Conservation (phyloP, 192 early-diverging fungal genomes). For the Linnemannia exigua region DNA sequence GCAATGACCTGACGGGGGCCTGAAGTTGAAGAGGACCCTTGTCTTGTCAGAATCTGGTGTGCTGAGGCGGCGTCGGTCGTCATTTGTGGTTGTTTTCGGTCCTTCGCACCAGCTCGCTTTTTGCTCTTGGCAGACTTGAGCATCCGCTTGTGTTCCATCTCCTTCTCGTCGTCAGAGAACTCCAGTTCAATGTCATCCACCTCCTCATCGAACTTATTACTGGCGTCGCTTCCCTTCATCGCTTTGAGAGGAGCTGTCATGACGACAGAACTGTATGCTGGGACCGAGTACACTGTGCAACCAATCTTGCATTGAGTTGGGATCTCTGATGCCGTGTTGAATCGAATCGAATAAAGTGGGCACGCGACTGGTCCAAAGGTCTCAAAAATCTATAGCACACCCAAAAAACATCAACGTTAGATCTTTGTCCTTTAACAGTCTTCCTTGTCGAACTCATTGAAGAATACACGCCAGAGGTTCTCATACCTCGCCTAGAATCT, state of each 20-base stretch:
- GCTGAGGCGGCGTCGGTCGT: constrained; percentile 29
- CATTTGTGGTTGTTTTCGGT: constrained; percentile 7
- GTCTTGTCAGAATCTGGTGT: constrained; percentile 15
- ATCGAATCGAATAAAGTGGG: constrained; percentile 89
- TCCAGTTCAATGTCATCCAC: constrained; percentile 84
- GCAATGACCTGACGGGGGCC: constrained; percentile 26
- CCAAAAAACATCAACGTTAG: neutral
- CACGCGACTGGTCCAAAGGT: constrained; percentile 91
- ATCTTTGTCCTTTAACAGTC: neutral
- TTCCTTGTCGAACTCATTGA: neutral
- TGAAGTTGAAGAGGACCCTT: neutral
- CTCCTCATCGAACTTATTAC: constrained; percentile 95
- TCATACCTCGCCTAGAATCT: constrained; percentile 72
- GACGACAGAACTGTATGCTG: constrained; percentile 75
- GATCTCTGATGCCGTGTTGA: constrained; percentile 74
- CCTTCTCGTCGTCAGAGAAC: constrained; percentile 97
- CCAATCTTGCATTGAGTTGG: constrained; percentile 61
- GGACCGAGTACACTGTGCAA: constrained; percentile 72
- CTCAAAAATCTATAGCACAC: constrained; percentile 76
- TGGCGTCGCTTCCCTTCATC: constrained; percentile 92
- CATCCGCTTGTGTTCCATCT: constrained; percentile 68
- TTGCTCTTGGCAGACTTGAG: constrained; percentile 63
- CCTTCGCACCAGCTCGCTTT: constrained; percentile 35
- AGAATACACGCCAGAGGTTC: constrained; percentile 13
- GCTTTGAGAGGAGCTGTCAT: constrained; percentile 72